Evolutionary conservation across 164 flowering plant species (phyloP).

Genomic region (Tinospora cordifolia): DNA sequence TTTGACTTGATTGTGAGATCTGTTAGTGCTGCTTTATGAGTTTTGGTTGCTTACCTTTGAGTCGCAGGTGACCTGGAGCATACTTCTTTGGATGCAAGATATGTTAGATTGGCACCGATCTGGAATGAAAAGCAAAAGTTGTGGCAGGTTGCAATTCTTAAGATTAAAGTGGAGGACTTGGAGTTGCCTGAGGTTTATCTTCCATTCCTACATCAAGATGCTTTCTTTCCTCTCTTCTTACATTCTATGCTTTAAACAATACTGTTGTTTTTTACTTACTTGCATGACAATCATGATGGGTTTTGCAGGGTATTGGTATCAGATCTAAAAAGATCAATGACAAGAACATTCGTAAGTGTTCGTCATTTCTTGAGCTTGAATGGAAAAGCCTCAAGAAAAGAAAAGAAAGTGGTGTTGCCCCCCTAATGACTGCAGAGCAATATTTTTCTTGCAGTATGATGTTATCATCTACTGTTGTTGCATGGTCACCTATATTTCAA

Average conservation of each 20-base stretch:
- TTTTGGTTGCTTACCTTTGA: constrained; percentile 2
- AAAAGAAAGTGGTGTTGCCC: constrained; percentile 12
- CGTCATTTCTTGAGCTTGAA: constrained; percentile 15
- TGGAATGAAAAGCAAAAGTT: constrained; percentile 24
- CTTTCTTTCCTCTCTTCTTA: not conserved
- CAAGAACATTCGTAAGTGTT: constrained; percentile 11
- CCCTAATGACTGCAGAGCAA: constrained; percentile 41
- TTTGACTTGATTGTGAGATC: not conserved
- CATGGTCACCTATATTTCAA: constrained; percentile 75
- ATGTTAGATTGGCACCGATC: constrained; percentile 32
- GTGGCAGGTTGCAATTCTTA: constrained; percentile 29
- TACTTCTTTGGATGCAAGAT: constrained; percentile 16
- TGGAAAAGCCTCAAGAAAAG: constrained; percentile 16
- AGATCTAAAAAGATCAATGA: constrained; percentile 12
- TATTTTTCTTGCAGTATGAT: constrained; percentile 69
- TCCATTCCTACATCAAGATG: not conserved
- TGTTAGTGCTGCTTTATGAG: constrained; percentile 2
- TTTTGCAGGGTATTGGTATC: constrained; percentile 11
- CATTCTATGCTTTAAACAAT: not conserved
- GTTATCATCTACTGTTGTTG: constrained; percentile 63
- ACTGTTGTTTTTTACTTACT: constrained; percentile 1
- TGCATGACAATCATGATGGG: not conserved
- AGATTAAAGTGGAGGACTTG: constrained; percentile 12
- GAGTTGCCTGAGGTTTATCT: constrained; percentile 19
- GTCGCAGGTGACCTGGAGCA: constrained; percentile 24